Conservation (phyloP, 441 rosid genomes). For the Mallotus japonicus region DNA sequence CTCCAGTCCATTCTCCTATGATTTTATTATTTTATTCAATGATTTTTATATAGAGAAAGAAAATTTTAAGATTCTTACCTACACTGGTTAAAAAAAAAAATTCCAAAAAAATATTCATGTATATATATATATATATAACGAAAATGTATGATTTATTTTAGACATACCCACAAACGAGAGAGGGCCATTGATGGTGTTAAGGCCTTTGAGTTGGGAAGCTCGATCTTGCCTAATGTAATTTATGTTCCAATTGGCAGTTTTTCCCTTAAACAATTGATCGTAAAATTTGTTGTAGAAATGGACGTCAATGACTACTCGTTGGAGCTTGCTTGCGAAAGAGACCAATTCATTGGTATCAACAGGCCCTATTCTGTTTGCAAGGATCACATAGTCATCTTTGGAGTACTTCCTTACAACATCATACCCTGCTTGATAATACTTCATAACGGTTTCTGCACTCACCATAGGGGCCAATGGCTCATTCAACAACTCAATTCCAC, state of each 20-base stretch:
- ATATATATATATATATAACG: neutral
- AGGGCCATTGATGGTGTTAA: constrained; percentile 30
- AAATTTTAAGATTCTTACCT: too few species aligned
- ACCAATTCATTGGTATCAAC: constrained; percentile 29
- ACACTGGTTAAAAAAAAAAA: too few species aligned
- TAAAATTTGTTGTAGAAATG: constrained; percentile 40
- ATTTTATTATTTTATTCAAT: neutral
- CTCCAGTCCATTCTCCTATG: constrained; percentile 30
- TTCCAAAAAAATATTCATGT: too few species aligned
- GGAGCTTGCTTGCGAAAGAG: constrained; percentile 22
- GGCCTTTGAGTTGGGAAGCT: constrained; percentile 5
- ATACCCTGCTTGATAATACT: constrained; percentile 36
- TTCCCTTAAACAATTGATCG: neutral
- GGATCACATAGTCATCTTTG: constrained; percentile 33
- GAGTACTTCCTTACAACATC: constrained; percentile 40
- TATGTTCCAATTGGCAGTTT: constrained; percentile 32
- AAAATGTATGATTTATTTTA: neutral
- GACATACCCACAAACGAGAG: constrained; percentile 35
- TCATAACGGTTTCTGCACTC: constrained; percentile 21
- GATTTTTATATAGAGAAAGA: too few species aligned
- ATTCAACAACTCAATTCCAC: constrained; percentile 40
- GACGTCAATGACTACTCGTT: constrained; percentile 37
- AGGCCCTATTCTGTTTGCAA: constrained; percentile 31
- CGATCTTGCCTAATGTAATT: constrained; percentile 30
- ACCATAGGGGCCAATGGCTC: constrained; percentile 36